phyloP scores from a whole-genome alignment of 1,139 yeast genomes.

The Yarrowia galli region DNA sequence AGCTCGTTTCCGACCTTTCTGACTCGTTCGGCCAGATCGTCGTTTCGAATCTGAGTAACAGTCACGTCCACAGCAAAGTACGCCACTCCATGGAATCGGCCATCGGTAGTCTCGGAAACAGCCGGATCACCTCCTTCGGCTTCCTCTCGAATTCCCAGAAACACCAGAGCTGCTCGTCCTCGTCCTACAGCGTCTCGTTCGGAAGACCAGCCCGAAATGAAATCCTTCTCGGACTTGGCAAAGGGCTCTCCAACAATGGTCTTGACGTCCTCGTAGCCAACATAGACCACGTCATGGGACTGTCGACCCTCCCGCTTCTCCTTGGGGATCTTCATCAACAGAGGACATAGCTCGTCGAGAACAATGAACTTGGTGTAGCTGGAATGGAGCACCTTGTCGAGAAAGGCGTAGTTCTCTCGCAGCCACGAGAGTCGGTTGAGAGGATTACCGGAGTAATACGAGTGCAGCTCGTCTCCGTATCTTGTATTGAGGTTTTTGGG shows the following conservation, averaged over 20 bases:
- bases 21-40: slow-evolving; percentile 41
- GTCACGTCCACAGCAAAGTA: slow-evolving; percentile 78
- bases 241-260: slow-evolving; percentile 50
- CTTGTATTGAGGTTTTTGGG: slow-evolving; percentile 21
- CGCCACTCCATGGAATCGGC: slow-evolving; percentile 72
- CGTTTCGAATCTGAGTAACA: slow-evolving; percentile 42
- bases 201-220: slow-evolving; percentile 49
- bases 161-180: slow-evolving; percentile 58
- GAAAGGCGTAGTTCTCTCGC: slow-evolving; percentile 69
- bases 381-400: slow-evolving; percentile 60
- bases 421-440: slow-evolving; percentile 83
- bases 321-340: slow-evolving; percentile 42
- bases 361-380: slow-evolving; percentile 66
- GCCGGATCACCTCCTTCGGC: slow-evolving; percentile 42
- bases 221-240: slow-evolving; percentile 45
- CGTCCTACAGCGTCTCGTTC: slow-evolving; percentile 52
- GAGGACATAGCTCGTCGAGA: slow-evolving; percentile 52
- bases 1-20: slow-evolving; percentile 39
- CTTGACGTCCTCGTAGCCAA: slow-evolving; percentile 45
- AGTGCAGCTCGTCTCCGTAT: slow-evolving; percentile 35
- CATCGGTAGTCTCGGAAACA: slow-evolving; percentile 42
- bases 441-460: slow-evolving; percentile 38
- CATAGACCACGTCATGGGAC: slow-evolving; percentile 41
- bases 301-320: slow-evolving; percentile 39
- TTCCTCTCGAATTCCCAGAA: slow-evolving; percentile 72